Evolutionary conservation across 495 filamentous ascomycete genomes (phyloP).

Genomic region (Talaromyces thailandensis): DNA sequence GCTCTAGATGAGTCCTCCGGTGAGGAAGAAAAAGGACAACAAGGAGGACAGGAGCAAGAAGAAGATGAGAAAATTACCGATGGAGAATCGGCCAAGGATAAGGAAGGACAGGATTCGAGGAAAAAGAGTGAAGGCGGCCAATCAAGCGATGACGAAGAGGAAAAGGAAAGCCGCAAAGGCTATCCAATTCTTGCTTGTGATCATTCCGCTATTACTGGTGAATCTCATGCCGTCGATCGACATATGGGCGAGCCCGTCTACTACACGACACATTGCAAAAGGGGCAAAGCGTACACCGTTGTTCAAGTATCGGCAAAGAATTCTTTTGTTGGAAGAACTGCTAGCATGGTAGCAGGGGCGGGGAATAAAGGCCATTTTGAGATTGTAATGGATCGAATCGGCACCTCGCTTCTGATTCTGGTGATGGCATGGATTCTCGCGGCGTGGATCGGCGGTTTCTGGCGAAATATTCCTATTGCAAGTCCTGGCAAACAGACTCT

Average conservation of each 20-base stretch:
- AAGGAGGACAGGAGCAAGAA: constrained; percentile 24
- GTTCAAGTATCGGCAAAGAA: constrained; percentile 49
- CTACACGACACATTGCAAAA: constrained; percentile 69
- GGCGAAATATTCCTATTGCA: constrained; percentile 55
- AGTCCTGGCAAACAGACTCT: constrained; percentile 46
- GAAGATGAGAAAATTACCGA: constrained; percentile 17
- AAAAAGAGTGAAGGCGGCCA: constrained; percentile 5
- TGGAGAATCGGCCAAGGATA: constrained; percentile 6
- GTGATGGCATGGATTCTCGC: constrained; percentile 60
- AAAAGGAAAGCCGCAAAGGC: constrained; percentile 19
- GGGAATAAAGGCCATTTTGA: constrained; percentile 67
- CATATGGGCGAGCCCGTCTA: constrained; percentile 61
- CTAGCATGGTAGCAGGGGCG: constrained; percentile 57
- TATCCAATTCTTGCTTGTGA: constrained; percentile 57
- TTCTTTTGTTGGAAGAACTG: constrained; percentile 64
- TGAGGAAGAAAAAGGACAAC: constrained; percentile 36
- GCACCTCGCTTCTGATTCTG: constrained; percentile 57
- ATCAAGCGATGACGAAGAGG: constrained; percentile 9
- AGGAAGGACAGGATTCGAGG: constrained; percentile 7
- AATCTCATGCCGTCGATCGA: constrained; percentile 65
- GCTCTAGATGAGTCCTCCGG: constrained; percentile 38
- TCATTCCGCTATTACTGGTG: constrained; percentile 67
- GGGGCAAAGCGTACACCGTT: constrained; percentile 60
- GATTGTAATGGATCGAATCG: constrained; percentile 68
- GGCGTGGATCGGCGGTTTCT: constrained; percentile 68